phyloP scores from a whole-genome alignment of 352 stramenopile species.

The Phytophthora colocasiae region DNA sequence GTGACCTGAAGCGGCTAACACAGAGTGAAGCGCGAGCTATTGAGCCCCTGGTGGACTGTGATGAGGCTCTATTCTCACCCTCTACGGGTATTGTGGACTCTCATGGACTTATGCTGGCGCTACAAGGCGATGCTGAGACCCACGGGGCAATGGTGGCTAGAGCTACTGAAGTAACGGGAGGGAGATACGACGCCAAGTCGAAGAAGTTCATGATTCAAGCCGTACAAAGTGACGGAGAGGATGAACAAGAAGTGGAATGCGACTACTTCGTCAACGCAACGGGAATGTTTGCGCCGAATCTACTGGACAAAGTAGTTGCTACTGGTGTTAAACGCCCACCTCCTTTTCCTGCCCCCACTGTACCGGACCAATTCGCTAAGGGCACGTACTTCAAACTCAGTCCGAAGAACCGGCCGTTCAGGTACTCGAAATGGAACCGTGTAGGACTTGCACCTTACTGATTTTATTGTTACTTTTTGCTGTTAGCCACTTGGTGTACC shows the following conservation, averaged over 20 bases:
- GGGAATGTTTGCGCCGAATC: conserved; percentile 79
- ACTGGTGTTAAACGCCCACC: conserved; percentile 1
- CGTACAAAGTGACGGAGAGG: conserved; percentile 42
- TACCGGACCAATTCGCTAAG: conserved; percentile 91
- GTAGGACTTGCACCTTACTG: background rate
- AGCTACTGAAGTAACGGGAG: conserved; percentile 63
- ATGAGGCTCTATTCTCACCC: conserved; percentile 91
- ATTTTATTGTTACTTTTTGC: background rate
- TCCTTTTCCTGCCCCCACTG: conserved; percentile 19
- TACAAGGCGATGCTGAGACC: conserved; percentile 92
- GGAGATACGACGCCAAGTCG: conserved; percentile 34
- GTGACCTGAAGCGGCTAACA: conserved; percentile 59
- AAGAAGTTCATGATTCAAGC: conserved; percentile 48
- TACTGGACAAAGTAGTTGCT: conserved; percentile 44
- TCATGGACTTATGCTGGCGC: conserved; percentile 90
- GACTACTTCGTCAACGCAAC: conserved; percentile 94
- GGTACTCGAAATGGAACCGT: conserved; percentile 29
- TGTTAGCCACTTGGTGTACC: conserved; percentile 93
- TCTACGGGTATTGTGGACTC: conserved; percentile 97
- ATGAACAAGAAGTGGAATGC: conserved; percentile 78
- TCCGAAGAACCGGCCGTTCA: conserved; percentile 59
- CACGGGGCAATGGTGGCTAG: conserved; percentile 87
- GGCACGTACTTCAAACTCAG: conserved; percentile 96
- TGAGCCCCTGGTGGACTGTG: conserved; percentile 67
- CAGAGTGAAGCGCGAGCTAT: conserved; percentile 46